Evolutionary conservation across 495 filamentous ascomycete species (phyloP).

Genomic region (Geoglossum glabrum): DNA sequence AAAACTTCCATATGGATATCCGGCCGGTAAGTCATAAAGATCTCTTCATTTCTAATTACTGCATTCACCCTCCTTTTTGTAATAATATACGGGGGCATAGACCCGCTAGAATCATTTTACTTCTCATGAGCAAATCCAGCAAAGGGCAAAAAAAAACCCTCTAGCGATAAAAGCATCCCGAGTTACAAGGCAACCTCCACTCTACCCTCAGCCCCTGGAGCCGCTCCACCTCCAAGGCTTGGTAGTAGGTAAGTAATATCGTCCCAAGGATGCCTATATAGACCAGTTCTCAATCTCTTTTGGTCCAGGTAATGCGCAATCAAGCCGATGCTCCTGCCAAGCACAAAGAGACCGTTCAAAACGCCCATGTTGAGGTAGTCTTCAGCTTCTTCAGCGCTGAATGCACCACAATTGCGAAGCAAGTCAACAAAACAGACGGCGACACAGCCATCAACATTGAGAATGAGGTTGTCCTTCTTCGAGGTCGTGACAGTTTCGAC

Average conservation of each 20-base stretch:
- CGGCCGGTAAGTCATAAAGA: too few relatives aligned
- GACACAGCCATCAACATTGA: constrained; percentile 95
- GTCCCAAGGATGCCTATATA: constrained; percentile 98
- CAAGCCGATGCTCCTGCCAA: constrained; percentile 87
- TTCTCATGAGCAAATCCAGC: not conserved
- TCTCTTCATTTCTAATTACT: not conserved
- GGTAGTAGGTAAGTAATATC: constrained; percentile 94
- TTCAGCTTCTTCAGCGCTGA: constrained; percentile 63
- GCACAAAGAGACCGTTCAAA: constrained; percentile 95
- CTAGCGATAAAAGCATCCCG: not conserved
- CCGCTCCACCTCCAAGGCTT: constrained; percentile 45
- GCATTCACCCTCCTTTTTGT: not conserved
- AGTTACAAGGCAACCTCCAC: constrained; percentile 64
- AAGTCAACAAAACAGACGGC: constrained; percentile 98
- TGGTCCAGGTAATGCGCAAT: constrained; percentile 99
- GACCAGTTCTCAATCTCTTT: constrained; percentile 91
- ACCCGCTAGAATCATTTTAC: not conserved
- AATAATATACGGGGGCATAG: not conserved
- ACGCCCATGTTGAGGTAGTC: constrained; percentile 88
- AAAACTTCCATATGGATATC: too few relatives aligned
- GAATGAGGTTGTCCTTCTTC: constrained; percentile 99
- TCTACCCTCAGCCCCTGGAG: constrained; percentile 64
- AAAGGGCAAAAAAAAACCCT: not conserved
- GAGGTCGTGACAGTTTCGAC: constrained; percentile 96
- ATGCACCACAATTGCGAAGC: constrained; percentile 93